phyloP scores from a whole-genome alignment of 805 yeast species.

The Kuraishia hungarica region DNA sequence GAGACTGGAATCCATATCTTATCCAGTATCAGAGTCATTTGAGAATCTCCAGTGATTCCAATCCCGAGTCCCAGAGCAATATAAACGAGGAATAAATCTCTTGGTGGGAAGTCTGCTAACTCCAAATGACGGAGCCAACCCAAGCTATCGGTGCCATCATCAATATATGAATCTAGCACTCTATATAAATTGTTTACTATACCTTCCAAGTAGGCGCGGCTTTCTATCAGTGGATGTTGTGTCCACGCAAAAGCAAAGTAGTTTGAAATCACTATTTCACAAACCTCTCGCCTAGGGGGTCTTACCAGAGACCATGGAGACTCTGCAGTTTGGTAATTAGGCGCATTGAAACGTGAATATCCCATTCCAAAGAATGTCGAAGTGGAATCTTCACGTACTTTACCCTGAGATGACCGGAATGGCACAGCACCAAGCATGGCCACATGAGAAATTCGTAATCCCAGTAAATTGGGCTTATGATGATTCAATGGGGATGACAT shows the following conservation, averaged over 20 bases:
- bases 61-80: constrained; percentile 10
- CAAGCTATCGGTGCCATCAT: constrained; percentile 5
- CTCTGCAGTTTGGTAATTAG: background rate
- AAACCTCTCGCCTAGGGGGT: constrained; percentile 4
- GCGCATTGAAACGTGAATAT: constrained; percentile 1
- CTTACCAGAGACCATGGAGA: constrained; percentile 1
- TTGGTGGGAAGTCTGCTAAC: constrained; percentile 1
- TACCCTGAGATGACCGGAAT: constrained; percentile 5
- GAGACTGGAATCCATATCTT: background rate
- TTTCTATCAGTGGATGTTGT: constrained; percentile 12
- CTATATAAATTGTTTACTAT: constrained; percentile 5
- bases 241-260: constrained; percentile 13
- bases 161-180: background rate
- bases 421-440: constrained; percentile 11
- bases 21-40: background rate
- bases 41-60: constrained; percentile 12
- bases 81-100: constrained; percentile 9
- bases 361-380: constrained; percentile 10
- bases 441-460: constrained; percentile 8
- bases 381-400: constrained; percentile 7
- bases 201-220: constrained; percentile 2
- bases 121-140: constrained; percentile 3
- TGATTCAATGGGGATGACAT: background rate
- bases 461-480: background rate
- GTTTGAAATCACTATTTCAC: constrained; percentile 6